Percentiles rank a stretch among this genome's conserved stretches.
Evolutionary conservation across 495 filamentous ascomycete genomes (phyloP).

Genomic region (Penicillium nucicola): DNA sequence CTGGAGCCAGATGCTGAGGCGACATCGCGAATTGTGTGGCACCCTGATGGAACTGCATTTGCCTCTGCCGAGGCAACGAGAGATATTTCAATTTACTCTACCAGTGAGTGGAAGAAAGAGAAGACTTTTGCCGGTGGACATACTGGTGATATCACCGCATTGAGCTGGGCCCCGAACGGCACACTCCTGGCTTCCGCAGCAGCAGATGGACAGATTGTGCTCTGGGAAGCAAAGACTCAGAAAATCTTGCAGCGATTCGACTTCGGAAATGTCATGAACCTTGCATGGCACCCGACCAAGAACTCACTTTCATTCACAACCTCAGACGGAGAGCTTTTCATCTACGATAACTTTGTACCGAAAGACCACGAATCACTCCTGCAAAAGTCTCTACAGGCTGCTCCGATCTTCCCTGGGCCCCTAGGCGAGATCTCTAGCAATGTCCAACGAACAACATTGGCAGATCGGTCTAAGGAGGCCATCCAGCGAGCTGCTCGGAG

Average conservation of each 20-base stretch:
- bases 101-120: slow-evolving; percentile 82
- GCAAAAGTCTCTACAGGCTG: slow-evolving; percentile 60
- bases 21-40: slow-evolving; percentile 78
- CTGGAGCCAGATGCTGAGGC: slow-evolving; percentile 76
- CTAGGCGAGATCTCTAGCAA: slow-evolving; percentile 69
- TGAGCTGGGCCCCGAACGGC: slow-evolving; percentile 93
- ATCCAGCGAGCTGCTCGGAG: slow-evolving; percentile 38
- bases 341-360: slow-evolving; percentile 75
- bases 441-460: slow-evolving; percentile 49
- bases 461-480: slow-evolving; percentile 54
- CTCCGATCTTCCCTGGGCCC: slow-evolving; percentile 83
- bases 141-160: slow-evolving; percentile 78
- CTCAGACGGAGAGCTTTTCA: slow-evolving; percentile 86
- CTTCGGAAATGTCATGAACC: slow-evolving; percentile 74
- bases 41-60: slow-evolving; percentile 92
- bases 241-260: slow-evolving; percentile 63
- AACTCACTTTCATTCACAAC: slow-evolving; percentile 90
- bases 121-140: slow-evolving; percentile 74
- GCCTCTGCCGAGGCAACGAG: slow-evolving; percentile 77
- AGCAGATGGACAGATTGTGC: slow-evolving; percentile 73
- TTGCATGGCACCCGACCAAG: slow-evolving; percentile 86
- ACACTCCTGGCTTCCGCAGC: slow-evolving; percentile 79
- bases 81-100: slow-evolving; percentile 83
- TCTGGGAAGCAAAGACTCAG: slow-evolving; percentile 91
- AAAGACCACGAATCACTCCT: slow-evolving; percentile 61